Base-by-base conservation (phyloP, 192 early-diverging fungal genomes). In the Bifiguratus adelaidae region DNA sequence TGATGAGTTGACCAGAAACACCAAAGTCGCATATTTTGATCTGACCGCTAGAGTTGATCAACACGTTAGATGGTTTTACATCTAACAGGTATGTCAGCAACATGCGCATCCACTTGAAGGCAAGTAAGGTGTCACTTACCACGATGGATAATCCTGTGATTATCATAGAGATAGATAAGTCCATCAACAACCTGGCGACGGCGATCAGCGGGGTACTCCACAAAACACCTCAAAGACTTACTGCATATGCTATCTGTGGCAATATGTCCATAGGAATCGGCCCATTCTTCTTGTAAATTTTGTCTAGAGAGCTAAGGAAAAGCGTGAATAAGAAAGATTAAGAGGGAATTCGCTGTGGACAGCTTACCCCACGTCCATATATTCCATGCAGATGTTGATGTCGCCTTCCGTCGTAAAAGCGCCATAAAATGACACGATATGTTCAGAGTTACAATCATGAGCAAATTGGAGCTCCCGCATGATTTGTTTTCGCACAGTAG, bases 371-470 rank as follows among this genome's bases (percentile, higher is more conserved):
- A 88, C 71, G 59, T 94, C 86, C 91, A 97, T 95, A 61, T 81
- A 96, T 71, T 97, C 96, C 86, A 99, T 88, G 65, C 92, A 96
- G 53, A 97, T 88, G 18, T 81, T 87, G 48, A 99, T 82, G 58
- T 86, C 85, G 28, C 78, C 81, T 27, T 73, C 76, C 47, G 76
- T 80, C 48, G 84, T 70, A 53, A 90, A 99, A 11, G 96, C 91
- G 27, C 96, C 96, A 55, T 94, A 99, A 58, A 92, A 99, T 25
- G 85, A 84, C 24, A 99, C 92, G 54, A 97, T 97, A 55, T 95
- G 88, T 47, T 83, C 81, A 26, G 86, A 89, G 54, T 88, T 88
- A 67, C 93, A 97, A 51, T 92, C 89, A 60, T 94, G 89, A 61
- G 97, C 76, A 59, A 97, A 89, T 58, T 91, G 83, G 41, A 99